Conservation (phyloP, 2,329 filamentous ascomycete genomes). For the Helotiales sp. region DNA sequence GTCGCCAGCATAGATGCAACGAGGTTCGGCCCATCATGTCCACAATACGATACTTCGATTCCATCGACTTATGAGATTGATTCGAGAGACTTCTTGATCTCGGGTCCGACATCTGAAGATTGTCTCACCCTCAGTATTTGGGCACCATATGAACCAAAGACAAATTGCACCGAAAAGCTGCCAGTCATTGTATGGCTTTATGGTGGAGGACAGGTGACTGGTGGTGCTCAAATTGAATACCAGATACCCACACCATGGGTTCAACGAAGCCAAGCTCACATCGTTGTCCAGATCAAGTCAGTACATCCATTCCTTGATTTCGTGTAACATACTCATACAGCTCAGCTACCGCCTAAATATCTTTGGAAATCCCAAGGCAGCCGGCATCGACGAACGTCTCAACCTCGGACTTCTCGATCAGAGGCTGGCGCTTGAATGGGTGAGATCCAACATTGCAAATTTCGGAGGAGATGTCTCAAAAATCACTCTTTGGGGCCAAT, state of each 20-base stretch:
- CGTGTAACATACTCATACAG: neutral
- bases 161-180: constrained; percentile 28
- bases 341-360: constrained; percentile 36
- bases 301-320: constrained; percentile 3
- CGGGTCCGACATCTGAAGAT: constrained; percentile 32
- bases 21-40: constrained; percentile 21
- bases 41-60: constrained; percentile 17
- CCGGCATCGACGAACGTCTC: constrained; percentile 20
- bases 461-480: constrained; percentile 56
- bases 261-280: constrained; percentile 20
- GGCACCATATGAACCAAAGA: constrained; percentile 24
- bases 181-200: constrained; percentile 44
- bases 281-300: constrained; percentile 38
- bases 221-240: constrained; percentile 20
- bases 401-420: constrained; percentile 58
- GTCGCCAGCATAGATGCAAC: constrained; percentile 19
- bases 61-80: constrained; percentile 16
- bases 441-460: constrained; percentile 53
- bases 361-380: constrained; percentile 28
- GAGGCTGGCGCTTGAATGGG: constrained; percentile 56
- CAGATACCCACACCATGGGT: constrained; percentile 22
- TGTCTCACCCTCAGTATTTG: constrained; percentile 40
- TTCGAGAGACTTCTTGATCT: constrained; percentile 16
- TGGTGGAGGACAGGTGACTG: constrained; percentile 39
- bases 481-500: constrained; percentile 35